Percentiles rank a stretch among this genome's conserved stretches.
phyloP scores from a whole-genome alignment of 2,329 filamentous ascomycete species.

The Clarireedia sp. region DNA sequence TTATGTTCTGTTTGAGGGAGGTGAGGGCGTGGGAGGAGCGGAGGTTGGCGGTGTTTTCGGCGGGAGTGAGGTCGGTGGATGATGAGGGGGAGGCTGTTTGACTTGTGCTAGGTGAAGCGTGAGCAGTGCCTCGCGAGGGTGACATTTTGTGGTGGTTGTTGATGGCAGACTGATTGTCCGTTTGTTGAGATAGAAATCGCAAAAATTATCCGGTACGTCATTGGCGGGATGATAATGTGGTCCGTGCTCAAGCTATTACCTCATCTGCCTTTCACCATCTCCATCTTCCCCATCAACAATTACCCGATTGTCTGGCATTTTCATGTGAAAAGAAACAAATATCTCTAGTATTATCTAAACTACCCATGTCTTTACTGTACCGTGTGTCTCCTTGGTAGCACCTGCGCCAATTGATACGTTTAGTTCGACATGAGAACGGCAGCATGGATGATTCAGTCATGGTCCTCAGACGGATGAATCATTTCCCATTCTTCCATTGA shows the following conservation, averaged over 20 bases:
- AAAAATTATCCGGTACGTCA: background rate
- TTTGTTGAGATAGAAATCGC: background rate
- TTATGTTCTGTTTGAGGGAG: constrained; percentile 23
- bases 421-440: too few relatives aligned
- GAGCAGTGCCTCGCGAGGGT: constrained; percentile 5
- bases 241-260: background rate
- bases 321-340: too few relatives aligned
- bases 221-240: background rate
- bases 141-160: constrained; percentile 12
- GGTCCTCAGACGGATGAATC: too few relatives aligned
- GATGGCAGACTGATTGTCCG: background rate
- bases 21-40: constrained; percentile 23
- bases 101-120: background rate
- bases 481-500: too few relatives aligned
- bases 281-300: too few relatives aligned
- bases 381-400: too few relatives aligned
- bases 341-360: too few relatives aligned
- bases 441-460: too few relatives aligned
- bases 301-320: too few relatives aligned
- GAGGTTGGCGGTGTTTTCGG: constrained; percentile 23
- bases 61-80: constrained; percentile 7
- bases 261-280: too few relatives aligned
- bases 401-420: too few relatives aligned
- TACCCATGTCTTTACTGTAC: too few relatives aligned
- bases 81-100: background rate